phyloP scores from a whole-genome alignment of 192 early-diverging fungal genomes.

The Haplosporangium gracile region DNA sequence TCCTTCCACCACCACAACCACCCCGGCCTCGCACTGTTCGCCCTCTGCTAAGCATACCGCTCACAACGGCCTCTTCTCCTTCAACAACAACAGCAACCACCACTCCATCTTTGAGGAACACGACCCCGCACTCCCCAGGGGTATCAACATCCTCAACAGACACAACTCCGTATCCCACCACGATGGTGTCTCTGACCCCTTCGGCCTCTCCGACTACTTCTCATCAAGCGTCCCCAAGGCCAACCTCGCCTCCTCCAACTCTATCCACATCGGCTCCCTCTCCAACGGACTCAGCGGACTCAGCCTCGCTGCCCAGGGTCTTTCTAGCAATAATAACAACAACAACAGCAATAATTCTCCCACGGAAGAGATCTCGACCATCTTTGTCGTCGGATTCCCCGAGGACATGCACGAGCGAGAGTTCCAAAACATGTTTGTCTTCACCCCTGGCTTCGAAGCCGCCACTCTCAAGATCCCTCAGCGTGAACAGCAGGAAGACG shows the following conservation, averaged over 20 bases:
- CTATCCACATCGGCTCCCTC: conserved; percentile 45
- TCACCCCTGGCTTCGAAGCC: conserved; percentile 97
- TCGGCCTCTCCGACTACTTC: conserved; percentile 54
- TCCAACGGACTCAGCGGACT: conserved; percentile 42
- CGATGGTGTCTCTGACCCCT: conserved; percentile 50
- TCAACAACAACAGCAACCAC: background rate
- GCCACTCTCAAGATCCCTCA: conserved; percentile 93
- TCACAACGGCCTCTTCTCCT: background rate
- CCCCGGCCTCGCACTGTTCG: conserved; percentile 41
- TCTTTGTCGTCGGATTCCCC: conserved; percentile 99
- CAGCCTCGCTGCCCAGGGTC: conserved; percentile 20
- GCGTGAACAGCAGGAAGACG: conserved; percentile 72
- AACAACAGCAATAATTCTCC: conserved; percentile 10
- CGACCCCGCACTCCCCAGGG: conserved; percentile 24
- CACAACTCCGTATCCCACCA: background rate
- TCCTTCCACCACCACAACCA: conserved; percentile 47
- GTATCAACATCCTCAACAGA: conserved; percentile 50
- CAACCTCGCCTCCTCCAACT: conserved; percentile 9
- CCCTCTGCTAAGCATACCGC: conserved; percentile 50
- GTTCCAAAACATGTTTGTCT: conserved; percentile 99
- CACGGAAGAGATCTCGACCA: conserved; percentile 96
- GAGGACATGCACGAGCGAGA: conserved; percentile 99
- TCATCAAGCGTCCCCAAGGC: conserved; percentile 48
- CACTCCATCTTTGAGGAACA: conserved; percentile 47
- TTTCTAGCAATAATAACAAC: conserved; percentile 11